Conservation (phyloP, 2,329 filamentous ascomycete genomes). For the Massarina eburnea region DNA sequence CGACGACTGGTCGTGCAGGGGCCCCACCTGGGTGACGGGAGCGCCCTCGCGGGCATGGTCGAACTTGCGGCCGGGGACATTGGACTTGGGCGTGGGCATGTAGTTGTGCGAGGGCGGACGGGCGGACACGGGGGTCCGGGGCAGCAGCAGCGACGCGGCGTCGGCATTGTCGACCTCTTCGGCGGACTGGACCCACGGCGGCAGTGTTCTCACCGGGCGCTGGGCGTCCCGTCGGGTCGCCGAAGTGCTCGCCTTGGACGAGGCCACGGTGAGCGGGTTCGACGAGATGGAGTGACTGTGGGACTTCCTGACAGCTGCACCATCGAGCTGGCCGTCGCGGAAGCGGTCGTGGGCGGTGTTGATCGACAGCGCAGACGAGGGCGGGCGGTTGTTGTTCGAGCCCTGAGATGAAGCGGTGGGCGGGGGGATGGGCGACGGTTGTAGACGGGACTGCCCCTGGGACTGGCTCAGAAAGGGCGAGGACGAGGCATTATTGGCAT, state of each 20-base stretch:
- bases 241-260: slow-evolving; percentile 31
- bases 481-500: neutral
- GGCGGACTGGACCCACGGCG: slow-evolving; percentile 43
- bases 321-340: slow-evolving; percentile 29
- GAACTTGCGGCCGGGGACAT: slow-evolving; percentile 41
- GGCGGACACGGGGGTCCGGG: slow-evolving; percentile 35
- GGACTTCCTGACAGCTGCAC: slow-evolving; percentile 27
- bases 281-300: slow-evolving; percentile 40
- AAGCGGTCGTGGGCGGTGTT: slow-evolving; percentile 22
- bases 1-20: slow-evolving; percentile 38
- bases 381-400: slow-evolving; percentile 34
- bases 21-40: slow-evolving; percentile 38
- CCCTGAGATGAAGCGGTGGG: slow-evolving; percentile 32
- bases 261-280: slow-evolving; percentile 41
- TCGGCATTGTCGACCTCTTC: slow-evolving; percentile 40
- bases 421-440: slow-evolving; percentile 36
- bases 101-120: slow-evolving; percentile 42
- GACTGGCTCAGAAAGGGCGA: slow-evolving; percentile 12
- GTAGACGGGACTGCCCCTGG: slow-evolving; percentile 20
- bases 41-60: slow-evolving; percentile 43
- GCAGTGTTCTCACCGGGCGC: slow-evolving; percentile 38
- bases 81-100: slow-evolving; percentile 42
- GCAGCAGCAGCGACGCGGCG: slow-evolving; percentile 34
- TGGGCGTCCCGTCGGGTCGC: slow-evolving; percentile 36
- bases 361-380: slow-evolving; percentile 32